Conservation (phyloP, 345 rosid genomes). For the Reutealis trisperma region DNA sequence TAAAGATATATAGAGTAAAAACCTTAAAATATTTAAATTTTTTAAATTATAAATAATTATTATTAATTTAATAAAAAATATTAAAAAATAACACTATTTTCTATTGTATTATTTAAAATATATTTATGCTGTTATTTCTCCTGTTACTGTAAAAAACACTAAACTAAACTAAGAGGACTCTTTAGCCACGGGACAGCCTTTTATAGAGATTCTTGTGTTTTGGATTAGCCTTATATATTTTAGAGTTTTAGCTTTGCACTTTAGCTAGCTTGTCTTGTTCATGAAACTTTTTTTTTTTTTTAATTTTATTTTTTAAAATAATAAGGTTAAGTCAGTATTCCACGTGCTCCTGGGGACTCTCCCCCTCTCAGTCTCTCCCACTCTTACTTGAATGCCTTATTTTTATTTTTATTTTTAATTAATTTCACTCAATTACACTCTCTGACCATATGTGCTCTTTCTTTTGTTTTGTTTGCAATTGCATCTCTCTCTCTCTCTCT, state of each 20-base stretch:
- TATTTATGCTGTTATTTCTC: no score
- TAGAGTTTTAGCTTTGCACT: conserved; percentile 13
- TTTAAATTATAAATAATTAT: no score
- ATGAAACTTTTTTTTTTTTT: no score
- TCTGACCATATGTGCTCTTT: conserved; percentile 30
- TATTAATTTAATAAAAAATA: no score
- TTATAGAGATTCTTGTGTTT: no score
- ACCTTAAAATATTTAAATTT: no score
- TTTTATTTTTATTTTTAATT: not conserved
- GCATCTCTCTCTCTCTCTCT: conserved; percentile 8
- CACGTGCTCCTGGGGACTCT: conserved; percentile 36
- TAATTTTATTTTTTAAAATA: not conserved
- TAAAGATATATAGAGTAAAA: no score
- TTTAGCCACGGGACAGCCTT: no score
- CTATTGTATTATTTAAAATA: no score
- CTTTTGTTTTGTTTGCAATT: conserved; percentile 21
- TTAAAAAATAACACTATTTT: no score
- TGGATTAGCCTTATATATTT: not conserved
- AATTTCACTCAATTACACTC: conserved; percentile 32
- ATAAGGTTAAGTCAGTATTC: conserved; percentile 39
- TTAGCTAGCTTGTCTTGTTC: conserved; percentile 19
- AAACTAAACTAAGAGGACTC: no score
- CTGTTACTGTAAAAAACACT: no score
- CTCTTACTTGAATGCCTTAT: conserved; percentile 26
- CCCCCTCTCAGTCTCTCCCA: conserved; percentile 19